phyloP scores from a whole-genome alignment of 2,329 filamentous ascomycete species.

The Penicillium sp. region DNA sequence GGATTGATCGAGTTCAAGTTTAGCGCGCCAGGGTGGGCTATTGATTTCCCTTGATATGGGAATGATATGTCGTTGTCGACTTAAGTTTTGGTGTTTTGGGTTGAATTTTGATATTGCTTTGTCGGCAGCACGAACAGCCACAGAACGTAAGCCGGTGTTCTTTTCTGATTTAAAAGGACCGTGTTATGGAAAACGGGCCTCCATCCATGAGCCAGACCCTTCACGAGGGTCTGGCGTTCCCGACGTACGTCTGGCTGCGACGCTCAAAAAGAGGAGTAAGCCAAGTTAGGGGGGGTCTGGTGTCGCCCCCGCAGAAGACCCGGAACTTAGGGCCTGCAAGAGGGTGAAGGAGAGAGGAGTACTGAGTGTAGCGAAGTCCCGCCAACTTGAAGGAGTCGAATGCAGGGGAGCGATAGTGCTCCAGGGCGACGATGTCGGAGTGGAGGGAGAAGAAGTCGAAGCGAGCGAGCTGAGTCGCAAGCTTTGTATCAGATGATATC shows the following conservation, averaged over 20 bases:
- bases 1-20: constrained; percentile 7
- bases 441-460: constrained; percentile 14
- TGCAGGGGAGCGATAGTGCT: constrained; percentile 44
- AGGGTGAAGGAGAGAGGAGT: constrained; percentile 75
- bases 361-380: constrained; percentile 72
- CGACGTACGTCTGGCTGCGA: constrained; percentile 42
- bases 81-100: background rate
- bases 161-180: constrained; percentile 27
- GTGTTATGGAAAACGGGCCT: constrained; percentile 36
- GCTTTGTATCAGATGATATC: constrained; percentile 9
- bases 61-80: constrained; percentile 1
- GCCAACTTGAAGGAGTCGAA: constrained; percentile 84
- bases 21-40: constrained; percentile 26
- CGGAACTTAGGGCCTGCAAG: constrained; percentile 89
- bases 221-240: constrained; percentile 46
- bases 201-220: constrained; percentile 50
- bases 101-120: constrained; percentile 17
- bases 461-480: constrained; percentile 11
- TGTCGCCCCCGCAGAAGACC: constrained; percentile 96
- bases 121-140: constrained; percentile 29
- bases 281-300: constrained; percentile 95
- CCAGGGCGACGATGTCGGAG: constrained; percentile 41
- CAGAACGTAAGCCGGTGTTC: constrained; percentile 30
- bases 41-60: constrained; percentile 9
- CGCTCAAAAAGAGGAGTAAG: constrained; percentile 37